Base-by-base conservation (phyloP, 108 stramenopile genomes). In the Nitzschia sp. region DNA sequence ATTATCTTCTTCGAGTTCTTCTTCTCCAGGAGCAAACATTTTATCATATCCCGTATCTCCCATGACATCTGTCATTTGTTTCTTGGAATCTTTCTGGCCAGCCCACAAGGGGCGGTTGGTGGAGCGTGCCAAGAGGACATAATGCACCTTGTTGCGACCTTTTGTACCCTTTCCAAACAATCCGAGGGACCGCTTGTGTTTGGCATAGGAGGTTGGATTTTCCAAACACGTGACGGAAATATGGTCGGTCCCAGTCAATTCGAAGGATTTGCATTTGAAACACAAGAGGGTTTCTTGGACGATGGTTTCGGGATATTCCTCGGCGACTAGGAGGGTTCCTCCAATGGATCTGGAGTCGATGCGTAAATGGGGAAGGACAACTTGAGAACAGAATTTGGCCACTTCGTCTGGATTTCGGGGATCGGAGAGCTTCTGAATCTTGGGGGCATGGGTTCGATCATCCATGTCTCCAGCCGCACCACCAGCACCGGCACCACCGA, bases 51-150 rank as follows among this genome's bases (percentile, higher is more conserved):
- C 76, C 3, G 62, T 53, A 0, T 78, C 77, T 9, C 24, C 64
- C 7, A n/a, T 17, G 15, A 53, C 40, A 53, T 64, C 22, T 17
- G 65, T n/a, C n/a, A 24, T 55, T 60, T 42, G 69, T 52, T 63
- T 39, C 43, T 51, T 63, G 74, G n/a, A n/a, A n/a, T n/a, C n/a
- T n/a, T n/a, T n/a, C n/a, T n/a, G n/a, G n/a, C n/a, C n/a, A n/a
- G n/a, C 24, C 9, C 82, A 54, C 51, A 92, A 57, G 6, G 88
- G 86, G 8, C 77, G 70, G 58, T 92, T 92, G 34, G 91, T 89
- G 15, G 82, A 84, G 24, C 91, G 70, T 20, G 87, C 80, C 17
- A 89, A 55, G n/a, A 89, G 63, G 10, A 89, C 79, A 41, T 86
- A 92, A 34, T 84, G 69, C 37, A 86, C 50, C 51, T 92, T 92